Evolutionary conservation across 345 rosid genomes (phyloP).

Genomic region (Syzygium aromaticum): DNA sequence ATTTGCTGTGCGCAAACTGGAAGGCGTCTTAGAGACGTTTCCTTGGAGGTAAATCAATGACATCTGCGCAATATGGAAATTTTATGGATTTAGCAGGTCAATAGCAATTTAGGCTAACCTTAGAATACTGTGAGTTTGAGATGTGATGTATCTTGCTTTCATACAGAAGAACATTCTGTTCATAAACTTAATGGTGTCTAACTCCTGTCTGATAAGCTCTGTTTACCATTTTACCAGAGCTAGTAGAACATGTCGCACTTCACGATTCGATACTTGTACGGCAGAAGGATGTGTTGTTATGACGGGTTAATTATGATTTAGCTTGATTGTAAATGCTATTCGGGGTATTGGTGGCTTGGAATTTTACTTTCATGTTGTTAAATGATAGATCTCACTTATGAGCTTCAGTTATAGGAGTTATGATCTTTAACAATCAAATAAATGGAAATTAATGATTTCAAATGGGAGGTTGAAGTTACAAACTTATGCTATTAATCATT

Average conservation of each 20-base stretch:
- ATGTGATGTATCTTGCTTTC: not conserved
- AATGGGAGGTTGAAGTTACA: not conserved
- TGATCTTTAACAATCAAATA: not conserved
- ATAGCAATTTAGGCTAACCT: not conserved
- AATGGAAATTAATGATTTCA: not conserved
- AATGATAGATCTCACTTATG: not conserved
- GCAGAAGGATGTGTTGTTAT: not conserved
- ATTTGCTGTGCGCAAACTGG: constrained; percentile 98
- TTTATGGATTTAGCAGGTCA: not conserved
- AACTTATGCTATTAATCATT: not conserved
- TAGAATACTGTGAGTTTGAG: not conserved
- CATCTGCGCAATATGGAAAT: not conserved
- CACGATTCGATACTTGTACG: not conserved
- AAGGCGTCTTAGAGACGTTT: constrained; percentile 85
- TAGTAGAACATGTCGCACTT: not conserved
- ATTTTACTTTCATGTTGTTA: not conserved
- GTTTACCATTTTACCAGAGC: not conserved
- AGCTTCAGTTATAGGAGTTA: not conserved
- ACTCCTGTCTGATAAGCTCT: not conserved
- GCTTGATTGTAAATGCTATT: not conserved
- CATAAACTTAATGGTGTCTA: not conserved
- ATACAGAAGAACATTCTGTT: not conserved
- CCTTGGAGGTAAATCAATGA: constrained; percentile 58
- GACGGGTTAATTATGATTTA: not conserved
- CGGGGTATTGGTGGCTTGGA: not conserved